Evolutionary conservation across 2,329 filamentous ascomycete genomes (phyloP).

Genomic region (Penicillium vulpinum): DNA sequence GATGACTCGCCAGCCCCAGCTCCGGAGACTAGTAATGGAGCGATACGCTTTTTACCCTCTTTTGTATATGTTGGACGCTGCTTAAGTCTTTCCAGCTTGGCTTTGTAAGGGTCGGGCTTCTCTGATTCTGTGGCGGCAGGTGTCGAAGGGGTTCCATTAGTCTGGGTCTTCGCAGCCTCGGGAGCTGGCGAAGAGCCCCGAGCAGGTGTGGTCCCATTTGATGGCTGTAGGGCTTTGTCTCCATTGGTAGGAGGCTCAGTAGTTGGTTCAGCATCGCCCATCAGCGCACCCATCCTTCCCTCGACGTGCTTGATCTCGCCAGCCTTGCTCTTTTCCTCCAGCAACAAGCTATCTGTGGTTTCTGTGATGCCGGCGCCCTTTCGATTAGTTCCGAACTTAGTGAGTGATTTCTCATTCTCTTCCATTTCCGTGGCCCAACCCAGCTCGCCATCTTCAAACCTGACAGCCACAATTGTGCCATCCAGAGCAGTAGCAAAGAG

Average conservation of each 20-base stretch:
- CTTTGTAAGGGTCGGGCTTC: slow-evolving; percentile 56
- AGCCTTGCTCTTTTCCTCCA: slow-evolving; percentile 90
- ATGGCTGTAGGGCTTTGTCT: slow-evolving; percentile 34
- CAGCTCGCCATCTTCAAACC: slow-evolving; percentile 83
- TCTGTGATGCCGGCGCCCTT: slow-evolving; percentile 90
- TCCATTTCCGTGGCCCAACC: slow-evolving; percentile 82
- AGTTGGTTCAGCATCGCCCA: slow-evolving; percentile 72
- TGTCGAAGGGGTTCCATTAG: slow-evolving; percentile 38
- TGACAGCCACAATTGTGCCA: slow-evolving; percentile 77
- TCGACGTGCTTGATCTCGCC: slow-evolving; percentile 87
- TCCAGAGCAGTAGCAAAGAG: slow-evolving; percentile 86
- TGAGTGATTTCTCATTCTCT: slow-evolving; percentile 89
- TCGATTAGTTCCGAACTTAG: slow-evolving; percentile 86
- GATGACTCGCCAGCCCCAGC: slow-evolving; percentile 85
- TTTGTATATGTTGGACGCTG: slow-evolving; percentile 92
- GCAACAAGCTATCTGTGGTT: slow-evolving; percentile 79
- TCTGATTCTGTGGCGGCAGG: slow-evolving; percentile 37
- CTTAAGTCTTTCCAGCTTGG: slow-evolving; percentile 71
- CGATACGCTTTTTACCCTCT: slow-evolving; percentile 94
- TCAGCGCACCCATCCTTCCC: slow-evolving; percentile 95
- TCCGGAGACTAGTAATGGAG: slow-evolving; percentile 85
- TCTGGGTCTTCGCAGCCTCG: slow-evolving; percentile 35
- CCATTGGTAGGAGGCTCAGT: slow-evolving; percentile 56
- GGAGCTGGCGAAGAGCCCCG: slow-evolving; percentile 34
- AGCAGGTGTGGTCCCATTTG: slow-evolving; percentile 48